These are phyloP conservation scores for Pugionium cornutum DNA, from an alignment of 345 rosid species.

Conservation along the genomic window DNA sequence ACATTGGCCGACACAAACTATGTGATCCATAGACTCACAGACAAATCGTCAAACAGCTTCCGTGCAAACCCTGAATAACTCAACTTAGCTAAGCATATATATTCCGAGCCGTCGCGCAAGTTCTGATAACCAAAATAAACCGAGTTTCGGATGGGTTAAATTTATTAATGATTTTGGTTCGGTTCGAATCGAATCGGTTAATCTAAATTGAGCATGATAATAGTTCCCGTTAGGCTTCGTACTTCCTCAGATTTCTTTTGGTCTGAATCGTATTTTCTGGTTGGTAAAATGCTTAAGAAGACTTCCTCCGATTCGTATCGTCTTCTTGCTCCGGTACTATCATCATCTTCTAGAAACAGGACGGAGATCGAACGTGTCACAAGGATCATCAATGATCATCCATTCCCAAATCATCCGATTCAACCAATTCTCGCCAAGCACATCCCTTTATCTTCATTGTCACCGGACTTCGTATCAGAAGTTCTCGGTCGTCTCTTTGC, in stretches of 20 bases:
- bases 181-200: constrained; percentile 9
- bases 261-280: background rate
- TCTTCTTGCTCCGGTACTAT: constrained; percentile 20
- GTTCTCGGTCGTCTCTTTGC: constrained; percentile 88
- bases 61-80: constrained; percentile 10
- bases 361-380: constrained; percentile 52
- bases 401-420: constrained; percentile 65
- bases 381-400: constrained; percentile 71
- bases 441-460: constrained; percentile 44
- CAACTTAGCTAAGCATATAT: background rate
- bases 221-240: background rate
- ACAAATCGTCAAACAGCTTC: constrained; percentile 34
- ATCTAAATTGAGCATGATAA: background rate
- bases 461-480: constrained; percentile 52
- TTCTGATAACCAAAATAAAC: constrained; percentile 12
- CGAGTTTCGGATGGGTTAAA: background rate
- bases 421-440: constrained; percentile 49
- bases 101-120: background rate
- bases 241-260: background rate
- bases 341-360: background rate
- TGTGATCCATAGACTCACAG: constrained; percentile 4
- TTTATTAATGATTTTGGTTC: background rate
- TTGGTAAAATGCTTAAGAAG: constrained; percentile 26
- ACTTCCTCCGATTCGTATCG: constrained; percentile 25
- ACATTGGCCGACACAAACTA: background rate